These are phyloP conservation scores for Ascomycota sp. DNA, from an alignment of 2,329 filamentous ascomycete species.

Conservation along the genomic window DNA sequence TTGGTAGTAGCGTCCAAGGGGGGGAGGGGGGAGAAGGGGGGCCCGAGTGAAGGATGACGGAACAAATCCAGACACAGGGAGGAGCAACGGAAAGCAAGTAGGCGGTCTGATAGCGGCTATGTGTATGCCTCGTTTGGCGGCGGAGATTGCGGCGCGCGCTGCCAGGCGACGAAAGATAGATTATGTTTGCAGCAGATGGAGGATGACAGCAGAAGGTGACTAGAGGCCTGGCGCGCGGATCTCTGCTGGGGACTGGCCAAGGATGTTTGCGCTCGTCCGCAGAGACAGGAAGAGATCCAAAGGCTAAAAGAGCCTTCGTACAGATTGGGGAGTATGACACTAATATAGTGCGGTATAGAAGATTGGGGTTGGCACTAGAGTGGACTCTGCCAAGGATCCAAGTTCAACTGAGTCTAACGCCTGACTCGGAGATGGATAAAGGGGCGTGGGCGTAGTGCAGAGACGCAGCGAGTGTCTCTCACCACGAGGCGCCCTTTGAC, in stretches of 20 bases:
- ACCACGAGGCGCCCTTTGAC: neutral
- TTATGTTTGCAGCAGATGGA: constrained; percentile 2
- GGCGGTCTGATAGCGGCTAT: constrained; percentile 4
- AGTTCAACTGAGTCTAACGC: constrained; percentile 16
- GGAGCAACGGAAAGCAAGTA: constrained; percentile 6
- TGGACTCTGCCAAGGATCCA: constrained; percentile 13
- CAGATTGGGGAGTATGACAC: constrained; percentile 17
- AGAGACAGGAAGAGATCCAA: constrained; percentile 7
- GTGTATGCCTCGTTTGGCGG: constrained; percentile 16
- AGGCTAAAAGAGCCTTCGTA: constrained; percentile 8
- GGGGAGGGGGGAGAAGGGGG: constrained; percentile 3
- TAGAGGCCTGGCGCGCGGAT: constrained; percentile 5
- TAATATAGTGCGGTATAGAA: constrained; percentile 19
- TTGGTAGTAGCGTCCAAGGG: constrained; percentile 9
- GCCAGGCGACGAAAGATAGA: constrained; percentile 1
- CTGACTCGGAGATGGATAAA: constrained; percentile 9
- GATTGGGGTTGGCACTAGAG: constrained; percentile 9
- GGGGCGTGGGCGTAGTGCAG: neutral
- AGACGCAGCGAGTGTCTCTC: neutral
- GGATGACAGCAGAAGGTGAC: constrained; percentile 4
- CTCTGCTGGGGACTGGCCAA: constrained; percentile 5
- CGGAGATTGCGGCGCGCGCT: constrained; percentile 6
- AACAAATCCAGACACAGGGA: constrained; percentile 6
- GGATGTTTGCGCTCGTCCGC: constrained; percentile 6
- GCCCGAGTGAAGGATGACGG: constrained; percentile 3